These are phyloP conservation scores for Smittium culicis DNA, from an alignment of 371 early-diverging fungal species.

Conservation along the genomic window DNA sequence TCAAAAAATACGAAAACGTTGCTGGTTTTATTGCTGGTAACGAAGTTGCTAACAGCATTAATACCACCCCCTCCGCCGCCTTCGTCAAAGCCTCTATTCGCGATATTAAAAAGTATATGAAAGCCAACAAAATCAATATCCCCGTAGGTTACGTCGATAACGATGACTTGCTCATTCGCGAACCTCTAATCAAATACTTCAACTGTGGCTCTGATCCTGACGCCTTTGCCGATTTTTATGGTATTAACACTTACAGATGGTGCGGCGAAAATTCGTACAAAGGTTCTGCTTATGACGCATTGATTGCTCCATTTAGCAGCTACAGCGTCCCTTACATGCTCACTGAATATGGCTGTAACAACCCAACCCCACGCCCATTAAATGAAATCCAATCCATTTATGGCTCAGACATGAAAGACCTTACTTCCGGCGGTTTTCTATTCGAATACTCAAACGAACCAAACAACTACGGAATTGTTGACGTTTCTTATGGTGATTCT, in stretches of 20 bases:
- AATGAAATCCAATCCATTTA: constrained; percentile 40
- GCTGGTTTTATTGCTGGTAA: constrained; percentile 72
- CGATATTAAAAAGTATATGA: constrained; percentile 52
- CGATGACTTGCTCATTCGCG: constrained; percentile 52
- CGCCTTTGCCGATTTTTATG: constrained; percentile 55
- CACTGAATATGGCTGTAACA: constrained; percentile 35
- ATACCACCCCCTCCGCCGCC: constrained; percentile 49
- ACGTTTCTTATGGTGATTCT: constrained; percentile 26
- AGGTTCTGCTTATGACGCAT: constrained; percentile 29
- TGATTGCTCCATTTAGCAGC: constrained; percentile 26
- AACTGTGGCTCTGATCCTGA: constrained; percentile 49
- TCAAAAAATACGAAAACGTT: constrained; percentile 46
- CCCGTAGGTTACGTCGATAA: constrained; percentile 73
- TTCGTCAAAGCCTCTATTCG: constrained; percentile 61
- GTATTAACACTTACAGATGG: constrained; percentile 37
- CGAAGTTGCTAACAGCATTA: constrained; percentile 56
- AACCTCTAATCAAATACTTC: constrained; percentile 52
- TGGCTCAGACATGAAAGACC: constrained; percentile 47
- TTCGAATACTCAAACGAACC: constrained; percentile 69
- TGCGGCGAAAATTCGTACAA: constrained; percentile 27
- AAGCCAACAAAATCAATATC: constrained; percentile 31
- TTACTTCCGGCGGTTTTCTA: constrained; percentile 61
- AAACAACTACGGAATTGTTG: constrained; percentile 63
- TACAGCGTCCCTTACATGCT: constrained; percentile 31
- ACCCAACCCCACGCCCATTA: constrained; percentile 29